phyloP scores from a whole-genome alignment of 352 stramenopile genomes.

The Thraustochytrium sp. region DNA sequence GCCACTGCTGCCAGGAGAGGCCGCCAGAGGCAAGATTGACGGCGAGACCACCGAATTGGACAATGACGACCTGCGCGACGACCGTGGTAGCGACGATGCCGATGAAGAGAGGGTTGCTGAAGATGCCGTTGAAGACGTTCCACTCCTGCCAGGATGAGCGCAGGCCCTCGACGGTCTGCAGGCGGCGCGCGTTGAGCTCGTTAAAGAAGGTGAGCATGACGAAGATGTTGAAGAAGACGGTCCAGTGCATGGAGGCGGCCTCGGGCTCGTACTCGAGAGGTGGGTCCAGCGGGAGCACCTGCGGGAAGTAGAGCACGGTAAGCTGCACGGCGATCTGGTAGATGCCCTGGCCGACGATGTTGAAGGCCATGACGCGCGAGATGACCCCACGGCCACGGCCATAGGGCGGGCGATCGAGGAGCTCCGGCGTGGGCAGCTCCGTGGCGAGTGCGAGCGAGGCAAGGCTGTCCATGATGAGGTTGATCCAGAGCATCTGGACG shows the following conservation, averaged over 20 bases:
- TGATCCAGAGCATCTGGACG: constrained; percentile 95
- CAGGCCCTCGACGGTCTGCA: constrained; percentile 56
- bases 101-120: constrained; percentile 82
- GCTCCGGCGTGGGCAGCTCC: constrained; percentile 73
- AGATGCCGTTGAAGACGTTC: constrained; percentile 86
- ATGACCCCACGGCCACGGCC: constrained; percentile 77
- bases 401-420: constrained; percentile 84
- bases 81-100: constrained; percentile 79
- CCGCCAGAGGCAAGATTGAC: constrained; percentile 54
- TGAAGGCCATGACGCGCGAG: constrained; percentile 83
- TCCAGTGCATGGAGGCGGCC: constrained; percentile 72
- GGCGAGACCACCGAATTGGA: constrained; percentile 81
- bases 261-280: constrained; percentile 44
- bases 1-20: constrained; percentile 61
- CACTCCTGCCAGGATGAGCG: constrained; percentile 62
- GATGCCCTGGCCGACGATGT: constrained; percentile 83
- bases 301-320: constrained; percentile 62
- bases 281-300: constrained; percentile 48
- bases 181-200: constrained; percentile 75
- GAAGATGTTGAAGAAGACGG: constrained; percentile 93
- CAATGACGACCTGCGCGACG: constrained; percentile 82
- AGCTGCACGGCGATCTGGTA: constrained; percentile 81
- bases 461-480: constrained; percentile 98
- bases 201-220: constrained; percentile 91
- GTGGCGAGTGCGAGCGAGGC: constrained; percentile 87